Base-by-base conservation (phyloP, 2,329 filamentous ascomycete genomes). In the Apiospora hydei region DNA sequence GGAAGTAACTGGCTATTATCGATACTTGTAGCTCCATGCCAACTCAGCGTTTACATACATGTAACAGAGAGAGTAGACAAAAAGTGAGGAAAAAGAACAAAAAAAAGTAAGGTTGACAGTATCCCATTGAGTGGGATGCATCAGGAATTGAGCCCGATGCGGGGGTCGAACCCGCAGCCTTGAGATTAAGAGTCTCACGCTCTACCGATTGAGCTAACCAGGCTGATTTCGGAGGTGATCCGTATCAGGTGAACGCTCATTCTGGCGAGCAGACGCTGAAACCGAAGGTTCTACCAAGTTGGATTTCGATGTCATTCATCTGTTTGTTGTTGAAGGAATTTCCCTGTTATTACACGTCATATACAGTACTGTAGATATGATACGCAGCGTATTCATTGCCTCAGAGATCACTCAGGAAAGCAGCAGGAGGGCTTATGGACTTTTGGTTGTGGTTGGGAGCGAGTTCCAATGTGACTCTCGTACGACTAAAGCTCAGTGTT, bases 181-280 rank as follows among this genome's bases (percentile, higher is more conserved):
- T 77, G 76, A 78, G 76, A 89, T 78, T 84, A 85, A 85, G 89
- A 91, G 89, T 90, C 89, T 90, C 86, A 91, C 89, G 89, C 89
- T 91, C 89, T 91, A 90, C 88, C 87, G 87, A 89, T 89, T 90
- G 88, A 89, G 88, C 88, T 89, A 90, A 85, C 86, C 85, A 83
- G 86, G 86, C 72, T 10, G 26, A 34, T n/a, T 34, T 4, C 4
- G 10, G 21, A 11, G 3, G 21, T 49, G 21, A n/a, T 10, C n/a
- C 47, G 47, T 10, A 49, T 49, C 47, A 49, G 16, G 47, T n/a
- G 21, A n/a, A 49, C 21, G 47, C 21, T 49, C 47, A 11, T 8
- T 49, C n/a, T 49, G 47, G 47, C 21, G 47, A n/a, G 47, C 47
- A 49, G 47, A 49, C 47, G 8, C 47, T 49, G n/a, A 10, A 10